Evolutionary conservation across 2,329 filamentous ascomycete species (phyloP), one percentile per base, ranked within the genome.

Genomic region (Knufia petricola): DNA sequence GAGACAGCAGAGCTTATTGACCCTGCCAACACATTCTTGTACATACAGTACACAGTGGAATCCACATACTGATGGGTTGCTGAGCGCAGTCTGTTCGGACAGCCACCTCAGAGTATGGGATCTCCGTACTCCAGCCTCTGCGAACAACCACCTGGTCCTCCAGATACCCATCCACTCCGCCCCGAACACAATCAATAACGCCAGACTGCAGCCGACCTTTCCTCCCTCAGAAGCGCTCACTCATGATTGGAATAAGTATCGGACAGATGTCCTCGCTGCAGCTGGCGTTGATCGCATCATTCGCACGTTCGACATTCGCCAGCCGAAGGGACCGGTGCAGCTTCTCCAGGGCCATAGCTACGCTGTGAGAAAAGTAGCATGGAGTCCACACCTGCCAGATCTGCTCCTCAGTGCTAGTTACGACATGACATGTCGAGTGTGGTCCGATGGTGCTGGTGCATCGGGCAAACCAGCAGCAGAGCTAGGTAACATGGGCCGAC

Each of bases 171-270:
- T 94, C 39, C 88, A 95, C 66, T 78, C 79, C 2, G 61, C 64
- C 2, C 66, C 64, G 6, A 54, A 66, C 31, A 50, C 58, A 13
- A 54, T 46, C 3, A 48, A 46, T 30, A 46, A 30, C 2, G 49
- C 50, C 9, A 56, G 60, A 19, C 52, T 59, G 2, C 63, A 65
- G 26, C 63, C 62, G 0, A 63, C 64, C 1, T 64, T 74, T 7
- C 72, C 79, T n/a, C 87, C 88, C 0, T 76, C 80, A 8, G 92
- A 98, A 71, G 80, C 87, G 31, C 76, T 98, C 26, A 95, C 89
- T 0, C 92, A 96, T 67, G 92, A 98, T 66, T 98, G 92, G 92
- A 98, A 98, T 71, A 98, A 98, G 68, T 98, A 98, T 69, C 79
- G 85, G 32, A 81, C 88, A 56, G 84, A 81, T 0, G 74, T 95